Percentiles rank a stretch among this genome's conserved stretches.
Evolutionary conservation across 192 early-diverging fungal species (phyloP).

Genomic region (Rhizophagus sp.): DNA sequence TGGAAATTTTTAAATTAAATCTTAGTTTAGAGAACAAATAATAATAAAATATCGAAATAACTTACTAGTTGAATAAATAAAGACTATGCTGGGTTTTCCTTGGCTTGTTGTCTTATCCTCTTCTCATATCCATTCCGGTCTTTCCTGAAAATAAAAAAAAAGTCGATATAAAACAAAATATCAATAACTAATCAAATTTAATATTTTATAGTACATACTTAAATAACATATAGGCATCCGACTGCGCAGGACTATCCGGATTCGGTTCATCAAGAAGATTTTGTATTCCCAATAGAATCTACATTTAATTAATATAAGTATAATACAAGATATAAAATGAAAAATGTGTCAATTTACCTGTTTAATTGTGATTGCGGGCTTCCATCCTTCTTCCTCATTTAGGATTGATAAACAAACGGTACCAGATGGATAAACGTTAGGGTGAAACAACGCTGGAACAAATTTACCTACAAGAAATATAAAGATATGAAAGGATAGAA

Average conservation of each 20-base stretch:
- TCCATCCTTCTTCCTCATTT: constrained; percentile 94
- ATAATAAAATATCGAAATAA: too few relatives aligned
- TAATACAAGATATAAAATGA: background rate
- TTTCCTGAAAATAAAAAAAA: constrained; percentile 35
- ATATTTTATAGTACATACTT: constrained; percentile 27
- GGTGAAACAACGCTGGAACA: constrained; percentile 78
- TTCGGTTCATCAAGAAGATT: constrained; percentile 92
- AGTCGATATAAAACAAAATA: background rate
- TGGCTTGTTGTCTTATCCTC: constrained; percentile 63
- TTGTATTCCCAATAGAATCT: constrained; percentile 90
- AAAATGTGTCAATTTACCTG: constrained; percentile 49
- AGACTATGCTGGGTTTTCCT: constrained; percentile 26
- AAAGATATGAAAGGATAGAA: background rate
- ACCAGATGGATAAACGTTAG: constrained; percentile 97
- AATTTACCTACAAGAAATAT: constrained; percentile 58
- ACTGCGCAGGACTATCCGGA: constrained; percentile 84
- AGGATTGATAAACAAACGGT: constrained; percentile 97
- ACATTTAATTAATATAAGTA: too few relatives aligned
- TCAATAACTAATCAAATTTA: background rate
- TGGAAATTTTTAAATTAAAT: too few relatives aligned
- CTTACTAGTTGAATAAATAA: too few relatives aligned
- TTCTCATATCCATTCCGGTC: constrained; percentile 55
- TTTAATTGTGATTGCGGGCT: constrained; percentile 95
- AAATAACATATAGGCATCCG: constrained; percentile 78
- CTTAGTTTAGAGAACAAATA: too few relatives aligned